phyloP scores from a whole-genome alignment of 331 rosid species.

The Stylosanthes scabra region DNA sequence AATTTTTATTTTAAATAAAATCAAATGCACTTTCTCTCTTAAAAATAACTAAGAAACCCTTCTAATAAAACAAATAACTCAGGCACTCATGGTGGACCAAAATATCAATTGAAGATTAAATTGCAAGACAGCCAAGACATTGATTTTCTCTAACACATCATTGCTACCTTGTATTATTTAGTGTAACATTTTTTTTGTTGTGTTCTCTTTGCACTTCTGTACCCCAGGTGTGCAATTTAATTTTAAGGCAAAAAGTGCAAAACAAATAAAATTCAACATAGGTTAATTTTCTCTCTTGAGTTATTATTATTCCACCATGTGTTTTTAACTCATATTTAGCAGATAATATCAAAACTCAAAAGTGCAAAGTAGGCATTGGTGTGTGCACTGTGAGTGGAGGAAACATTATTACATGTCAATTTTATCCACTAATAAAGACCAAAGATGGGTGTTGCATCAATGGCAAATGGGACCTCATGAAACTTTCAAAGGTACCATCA shows the following conservation, averaged over 20 bases:
- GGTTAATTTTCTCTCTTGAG: neutral
- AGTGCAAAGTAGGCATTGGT: neutral
- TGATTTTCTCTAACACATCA: neutral
- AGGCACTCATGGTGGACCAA: neutral
- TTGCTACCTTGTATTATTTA: neutral
- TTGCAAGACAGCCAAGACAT: neutral
- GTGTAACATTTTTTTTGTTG: neutral
- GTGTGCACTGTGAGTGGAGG: neutral
- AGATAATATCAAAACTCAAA: neutral
- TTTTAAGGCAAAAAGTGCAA: neutral
- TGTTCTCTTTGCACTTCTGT: conserved; percentile 10
- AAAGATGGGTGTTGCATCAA: neutral
- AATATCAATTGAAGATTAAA: neutral
- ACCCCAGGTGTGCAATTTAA: neutral
- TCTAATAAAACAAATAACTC: too few relatives aligned
- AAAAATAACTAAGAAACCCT: too few relatives aligned
- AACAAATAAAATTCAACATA: neutral
- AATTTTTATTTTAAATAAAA: too few relatives aligned
- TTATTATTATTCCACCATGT: neutral
- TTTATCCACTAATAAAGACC: neutral
- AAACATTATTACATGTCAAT: neutral
- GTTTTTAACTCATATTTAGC: too few relatives aligned
- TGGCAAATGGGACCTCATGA: conserved; percentile 16
- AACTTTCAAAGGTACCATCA: neutral
- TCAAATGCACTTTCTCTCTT: too few relatives aligned